Percentiles rank a stretch among this genome's conserved stretches.
Conservation (phyloP, 2,329 filamentous ascomycete genomes). For the Helotiales sp. region DNA sequence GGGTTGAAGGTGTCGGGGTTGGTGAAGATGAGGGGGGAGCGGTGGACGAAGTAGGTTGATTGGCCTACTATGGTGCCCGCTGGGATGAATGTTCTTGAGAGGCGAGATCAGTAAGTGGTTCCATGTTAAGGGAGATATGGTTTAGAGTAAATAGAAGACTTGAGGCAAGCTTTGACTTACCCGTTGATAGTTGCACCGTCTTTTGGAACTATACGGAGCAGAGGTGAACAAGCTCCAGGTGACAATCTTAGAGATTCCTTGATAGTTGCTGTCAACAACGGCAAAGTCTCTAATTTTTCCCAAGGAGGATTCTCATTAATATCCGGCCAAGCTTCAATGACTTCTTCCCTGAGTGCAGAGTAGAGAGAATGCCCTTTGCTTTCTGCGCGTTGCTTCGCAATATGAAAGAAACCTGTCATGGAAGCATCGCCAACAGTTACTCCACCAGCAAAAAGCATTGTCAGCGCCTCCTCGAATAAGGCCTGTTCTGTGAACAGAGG, state of each 20-base stretch:
- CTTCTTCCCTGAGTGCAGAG: constrained; percentile 39
- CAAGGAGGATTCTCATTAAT: constrained; percentile 33
- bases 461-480: constrained; percentile 45
- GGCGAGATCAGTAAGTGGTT: too few relatives aligned
- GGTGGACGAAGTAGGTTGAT: constrained; percentile 25
- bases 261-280: constrained; percentile 44
- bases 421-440: constrained; percentile 45
- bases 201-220: constrained; percentile 70
- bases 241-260: constrained; percentile 79
- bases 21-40: constrained; percentile 25
- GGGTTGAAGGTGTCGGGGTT: constrained; percentile 23
- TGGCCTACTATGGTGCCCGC: constrained; percentile 50
- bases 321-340: constrained; percentile 39
- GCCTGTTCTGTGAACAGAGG: constrained; percentile 22
- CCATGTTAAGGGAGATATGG: too few relatives aligned
- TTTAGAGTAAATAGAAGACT: too few relatives aligned
- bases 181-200: constrained; percentile 61
- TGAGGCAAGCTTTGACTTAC: too few relatives aligned
- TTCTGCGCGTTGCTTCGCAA: constrained; percentile 38
- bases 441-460: constrained; percentile 46
- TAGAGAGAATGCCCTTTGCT: too few relatives aligned
- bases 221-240: constrained; percentile 67
- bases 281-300: constrained; percentile 39
- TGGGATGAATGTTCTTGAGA: constrained; percentile 58
- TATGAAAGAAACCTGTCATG: constrained; percentile 42